Evolutionary conservation across 805 yeast species (phyloP).

Genomic region (Wickerhamomyces kurtzmanii): DNA sequence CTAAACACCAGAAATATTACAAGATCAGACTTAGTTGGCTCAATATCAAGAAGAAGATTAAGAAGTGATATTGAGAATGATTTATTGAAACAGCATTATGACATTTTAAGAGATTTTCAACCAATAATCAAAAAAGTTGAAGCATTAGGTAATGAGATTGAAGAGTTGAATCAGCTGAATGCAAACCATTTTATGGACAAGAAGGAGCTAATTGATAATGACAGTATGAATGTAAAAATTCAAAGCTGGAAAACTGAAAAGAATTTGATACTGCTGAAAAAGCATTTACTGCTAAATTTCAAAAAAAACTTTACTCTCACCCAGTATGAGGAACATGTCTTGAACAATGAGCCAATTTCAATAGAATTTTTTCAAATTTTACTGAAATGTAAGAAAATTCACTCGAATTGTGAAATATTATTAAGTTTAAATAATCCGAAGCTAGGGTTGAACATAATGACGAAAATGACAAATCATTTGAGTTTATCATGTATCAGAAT

Average conservation of each 20-base stretch:
- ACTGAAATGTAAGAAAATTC: slow-evolving; percentile 52
- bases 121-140: slow-evolving; percentile 33
- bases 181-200: slow-evolving; percentile 4
- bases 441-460: slow-evolving; percentile 58
- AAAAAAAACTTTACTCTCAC: slow-evolving; percentile 56
- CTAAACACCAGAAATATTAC: slow-evolving; percentile 7
- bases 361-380: slow-evolving; percentile 53
- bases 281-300: slow-evolving; percentile 39
- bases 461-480: slow-evolving; percentile 40
- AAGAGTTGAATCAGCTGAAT: slow-evolving; percentile 10
- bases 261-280: slow-evolving; percentile 28
- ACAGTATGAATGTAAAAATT: slow-evolving; percentile 6
- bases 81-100: slow-evolving; percentile 43
- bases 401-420: slow-evolving; percentile 58
- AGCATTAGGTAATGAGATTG: slow-evolving; percentile 12
- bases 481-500: slow-evolving; percentile 46
- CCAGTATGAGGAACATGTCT: slow-evolving; percentile 59
- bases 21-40: slow-evolving; percentile 37
- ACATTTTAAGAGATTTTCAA: slow-evolving; percentile 33
- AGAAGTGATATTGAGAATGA: slow-evolving; percentile 54
- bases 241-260: slow-evolving; percentile 11
- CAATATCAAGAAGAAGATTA: slow-evolving; percentile 48
- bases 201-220: slow-evolving; percentile 6
- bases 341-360: slow-evolving; percentile 30
- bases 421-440: slow-evolving; percentile 60